Evolutionary conservation across 768 basidiomycete species (phyloP).

Genomic region (Boletellus emodensis): DNA sequence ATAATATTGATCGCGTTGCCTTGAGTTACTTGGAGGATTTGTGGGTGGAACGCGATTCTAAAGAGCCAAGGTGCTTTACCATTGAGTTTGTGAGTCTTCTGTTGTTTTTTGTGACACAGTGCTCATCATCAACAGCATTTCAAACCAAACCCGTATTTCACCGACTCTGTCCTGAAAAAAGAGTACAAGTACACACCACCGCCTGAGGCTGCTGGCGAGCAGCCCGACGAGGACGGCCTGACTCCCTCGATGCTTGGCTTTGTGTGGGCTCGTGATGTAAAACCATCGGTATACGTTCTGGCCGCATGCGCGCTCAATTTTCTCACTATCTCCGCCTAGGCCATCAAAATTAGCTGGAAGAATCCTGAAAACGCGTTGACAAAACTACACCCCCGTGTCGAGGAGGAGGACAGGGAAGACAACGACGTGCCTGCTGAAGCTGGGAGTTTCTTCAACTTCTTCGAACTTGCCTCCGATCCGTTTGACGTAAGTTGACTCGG

Average conservation of each 20-base stretch:
- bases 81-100: constrained; percentile 76
- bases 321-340: constrained; percentile 35
- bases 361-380: constrained; percentile 71
- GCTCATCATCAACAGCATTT: constrained; percentile 53
- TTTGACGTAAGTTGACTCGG: constrained; percentile 52
- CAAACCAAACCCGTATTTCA: constrained; percentile 84
- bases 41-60: constrained; percentile 71
- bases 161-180: constrained; percentile 72
- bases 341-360: constrained; percentile 76
- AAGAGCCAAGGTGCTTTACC: constrained; percentile 77
- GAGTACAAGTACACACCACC: constrained; percentile 70
- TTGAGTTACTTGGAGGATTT: constrained; percentile 82
- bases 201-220: constrained; percentile 49
- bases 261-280: constrained; percentile 72
- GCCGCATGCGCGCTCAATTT: neutral
- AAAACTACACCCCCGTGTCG: constrained; percentile 68
- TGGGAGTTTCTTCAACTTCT: constrained; percentile 89
- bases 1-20: constrained; percentile 74
- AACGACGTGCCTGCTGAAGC: constrained; percentile 59
- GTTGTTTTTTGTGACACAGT: neutral
- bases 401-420: constrained; percentile 50
- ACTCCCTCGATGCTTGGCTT: constrained; percentile 77
- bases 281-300: constrained; percentile 50
- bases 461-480: constrained; percentile 62
- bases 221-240: constrained; percentile 69